Base-by-base conservation (phyloP, 2,329 filamentous ascomycete genomes). In the Fusarium gaditjirri region DNA sequence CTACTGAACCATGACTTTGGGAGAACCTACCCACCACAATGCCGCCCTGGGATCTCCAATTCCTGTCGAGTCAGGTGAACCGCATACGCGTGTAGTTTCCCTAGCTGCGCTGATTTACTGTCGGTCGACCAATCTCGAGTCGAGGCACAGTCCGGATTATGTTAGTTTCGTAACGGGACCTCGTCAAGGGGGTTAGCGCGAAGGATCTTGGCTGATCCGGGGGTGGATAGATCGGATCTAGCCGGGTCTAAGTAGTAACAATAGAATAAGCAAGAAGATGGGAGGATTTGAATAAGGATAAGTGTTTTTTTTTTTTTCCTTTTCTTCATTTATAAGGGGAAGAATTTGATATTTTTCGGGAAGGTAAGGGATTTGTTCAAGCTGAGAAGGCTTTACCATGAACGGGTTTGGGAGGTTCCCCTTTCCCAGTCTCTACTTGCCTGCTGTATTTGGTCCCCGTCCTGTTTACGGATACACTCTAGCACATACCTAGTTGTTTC, bases 121-220 rank as follows among this genome's bases (percentile, higher is more conserved):
- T 27, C 31, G 9, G 25, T 12, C 25, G 13, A 27, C 39, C 53
- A 47, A 61, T 67, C 17, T 33, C 25, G 29, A 67, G 27, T 31
- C 39, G 27, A 29, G 35, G 23, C 25, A 8, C 11, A 27, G 33
- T 41, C 52, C 39, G 29, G 35, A 44, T 46, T 35, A 27, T 36
- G 31, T 39, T 36, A 23, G 50, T 19, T 41, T 39, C 25, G 21
- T 31, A 43, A 54, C n/a, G 27, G 21, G 17, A 35, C 23, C 8
- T 36, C 36, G 49, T 38, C 29, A 35, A 44, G 63, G 38, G 49
- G 36, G 12, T 41, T 52, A 59, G 62, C 25, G 58, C 42, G 21
- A 38, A 61, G 50, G 52, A 52, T 69, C 42, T 65, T 25, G 53
- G 31, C 54, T 49, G 36, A 33, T 68, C 41, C 21, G 54, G 57